Evolutionary conservation across 495 filamentous ascomycete genomes (phyloP), one percentile per base, ranked within the genome.

Genomic region (Penicillium ochrochloron): DNA sequence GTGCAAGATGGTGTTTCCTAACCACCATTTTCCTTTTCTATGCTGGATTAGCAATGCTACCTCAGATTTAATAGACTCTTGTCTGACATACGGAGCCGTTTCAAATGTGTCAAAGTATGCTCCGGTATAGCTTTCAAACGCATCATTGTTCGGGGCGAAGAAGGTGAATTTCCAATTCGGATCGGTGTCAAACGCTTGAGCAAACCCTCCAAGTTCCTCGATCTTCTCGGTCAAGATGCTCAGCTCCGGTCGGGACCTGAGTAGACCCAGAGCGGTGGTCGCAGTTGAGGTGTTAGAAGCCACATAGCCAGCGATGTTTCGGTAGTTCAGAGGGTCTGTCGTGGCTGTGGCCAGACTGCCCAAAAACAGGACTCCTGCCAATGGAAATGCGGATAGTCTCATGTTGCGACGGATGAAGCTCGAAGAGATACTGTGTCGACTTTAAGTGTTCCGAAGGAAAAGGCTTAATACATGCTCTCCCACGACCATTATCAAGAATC

Each of bases 21-120:
- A 8, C 42, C 42, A 46, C 42, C 42, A 46, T 46, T 46, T 46
- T 23, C 42, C 42, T 46, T 46, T 46, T 17, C 42, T 41, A 41
- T 41, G 14, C 10, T 46, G 5, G n/a, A 46, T 46, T 23, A 46
- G 42, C n/a, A 46, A 46, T 46, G 11, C 12, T 5, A 23, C 6
- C 5, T 21, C 42, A 23, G 10, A 5, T 23, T 46, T 3, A 46
- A n/a, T 1, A 21, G 12, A 5, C 7, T 46, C 17, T 46, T 1
- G 6, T 46, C 10, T 23, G 19, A 21, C 42, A 21, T 46, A 46
- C 42, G 42, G 42, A 7, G 42, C 19, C 10, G 42, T 11, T 21
- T 19, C 42, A 23, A 46, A 46, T 6, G 42, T 8, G 10, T 23
- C 19, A 46, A 21, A 46, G 42, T 46, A 46, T 19, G 42, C 19